These are phyloP conservation scores for Grammothele lineata DNA, from an alignment of 768 basidiomycete genomes.

Conservation along the genomic window DNA sequence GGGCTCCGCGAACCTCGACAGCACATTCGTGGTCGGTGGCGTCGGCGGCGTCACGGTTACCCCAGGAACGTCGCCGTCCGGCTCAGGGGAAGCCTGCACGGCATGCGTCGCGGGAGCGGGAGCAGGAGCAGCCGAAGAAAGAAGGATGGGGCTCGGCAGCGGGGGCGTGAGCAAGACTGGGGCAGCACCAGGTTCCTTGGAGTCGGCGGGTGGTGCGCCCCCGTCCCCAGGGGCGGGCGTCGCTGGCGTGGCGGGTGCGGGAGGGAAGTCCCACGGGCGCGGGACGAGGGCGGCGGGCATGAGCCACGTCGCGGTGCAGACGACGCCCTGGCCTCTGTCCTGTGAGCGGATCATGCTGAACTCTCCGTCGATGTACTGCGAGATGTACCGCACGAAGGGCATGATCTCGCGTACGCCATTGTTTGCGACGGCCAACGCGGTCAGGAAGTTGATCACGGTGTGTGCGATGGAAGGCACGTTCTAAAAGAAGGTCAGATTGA, in stretches of 20 bases:
- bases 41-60: conserved; percentile 19
- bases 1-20: conserved; percentile 11
- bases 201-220: background rate
- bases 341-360: conserved; percentile 59
- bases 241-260: conserved; percentile 27
- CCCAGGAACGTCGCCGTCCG: background rate
- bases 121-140: conserved; percentile 1
- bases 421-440: conserved; percentile 63
- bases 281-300: conserved; percentile 78
- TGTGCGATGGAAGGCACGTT: conserved; percentile 55
- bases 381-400: conserved; percentile 80
- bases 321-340: conserved; percentile 71
- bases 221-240: conserved; percentile 3
- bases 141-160: conserved; percentile 5
- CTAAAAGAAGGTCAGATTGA: conserved; percentile 28
- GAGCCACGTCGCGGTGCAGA: conserved; percentile 90
- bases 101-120: conserved; percentile 1
- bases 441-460: conserved; percentile 68
- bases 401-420: conserved; percentile 79
- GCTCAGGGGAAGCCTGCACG: background rate
- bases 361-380: conserved; percentile 76
- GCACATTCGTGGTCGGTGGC: conserved; percentile 14
- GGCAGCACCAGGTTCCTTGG: conserved; percentile 2
- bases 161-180: conserved; percentile 9
- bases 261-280: conserved; percentile 73